Base-by-base conservation (phyloP, 805 yeast genomes). In the Pichia heedii region DNA sequence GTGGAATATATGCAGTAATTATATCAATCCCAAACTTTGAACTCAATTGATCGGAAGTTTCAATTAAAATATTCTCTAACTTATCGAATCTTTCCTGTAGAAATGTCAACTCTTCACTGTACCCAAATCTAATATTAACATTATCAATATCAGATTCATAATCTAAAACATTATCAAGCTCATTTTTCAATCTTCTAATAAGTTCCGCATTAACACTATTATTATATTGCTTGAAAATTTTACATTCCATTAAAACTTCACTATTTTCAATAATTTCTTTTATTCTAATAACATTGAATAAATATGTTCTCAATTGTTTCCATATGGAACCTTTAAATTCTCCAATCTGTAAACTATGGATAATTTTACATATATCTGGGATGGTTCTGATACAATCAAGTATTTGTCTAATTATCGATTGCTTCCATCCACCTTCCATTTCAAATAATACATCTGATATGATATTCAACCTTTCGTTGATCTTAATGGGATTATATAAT, bases 1-100 rank as follows among this genome's bases (percentile, higher is more conserved):
- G 74, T 3, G 76, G 76, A 22, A 70, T 65, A 48, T 70, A 71
- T 0, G 66, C 63, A 0, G 65, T 65, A 13, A 42, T 27, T 24
- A 50, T 32, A 42, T 43, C 18, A 36, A 36, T 7, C 36, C 35
- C 15, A 42, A 43, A 5, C 15, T 27, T 27, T 13, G 12, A 19
- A 8, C 43, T 40, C 2, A 58, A 29, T 5, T 49, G 50, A 3
- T 34, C 27, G 0, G 67, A 58, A 8, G 57, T 51, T 1, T 53
- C 45, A 3, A 54, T 45, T 8, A 71, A 48, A 3, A 58, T 49
- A 2, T 36, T 40, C 40, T 71, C 75, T 32, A 71, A 40, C 15
- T 56, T 49, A 32, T 55, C 50, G 47, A 62, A 67, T 7, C 51
- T 48, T 6, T 42, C 36, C 22, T 52, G 51, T 18, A 50, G 50